phyloP scores from a whole-genome alignment of 2,329 filamentous ascomycete genomes.

The Curvularia eragrostidis region DNA sequence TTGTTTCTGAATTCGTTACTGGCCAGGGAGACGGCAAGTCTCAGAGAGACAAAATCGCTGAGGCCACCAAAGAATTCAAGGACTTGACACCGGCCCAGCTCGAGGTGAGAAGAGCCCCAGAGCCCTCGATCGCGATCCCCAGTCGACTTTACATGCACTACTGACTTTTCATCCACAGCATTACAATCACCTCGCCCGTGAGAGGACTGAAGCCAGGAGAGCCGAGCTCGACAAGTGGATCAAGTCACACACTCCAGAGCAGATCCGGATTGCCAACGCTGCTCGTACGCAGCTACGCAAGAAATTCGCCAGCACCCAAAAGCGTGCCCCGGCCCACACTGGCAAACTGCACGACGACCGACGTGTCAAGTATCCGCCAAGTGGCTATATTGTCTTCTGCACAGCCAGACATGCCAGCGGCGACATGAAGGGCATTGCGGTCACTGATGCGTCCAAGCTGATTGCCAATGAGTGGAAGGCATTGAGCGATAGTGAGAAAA shows the following conservation, averaged over 20 bases:
- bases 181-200: conserved; percentile 59
- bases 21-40: neutral
- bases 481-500: conserved; percentile 55
- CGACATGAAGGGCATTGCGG: conserved; percentile 58
- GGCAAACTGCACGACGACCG: conserved; percentile 61
- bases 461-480: conserved; percentile 58
- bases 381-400: conserved; percentile 55
- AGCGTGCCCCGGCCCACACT: conserved; percentile 17
- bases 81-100: conserved; percentile 42
- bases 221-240: conserved; percentile 62
- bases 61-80: conserved; percentile 28
- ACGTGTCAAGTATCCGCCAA: conserved; percentile 52
- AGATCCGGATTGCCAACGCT: conserved; percentile 66
- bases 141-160: neutral
- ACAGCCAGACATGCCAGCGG: conserved; percentile 55
- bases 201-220: conserved; percentile 54
- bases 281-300: conserved; percentile 56
- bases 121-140: neutral
- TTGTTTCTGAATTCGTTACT: conserved; percentile 29
- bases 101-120: conserved; percentile 44
- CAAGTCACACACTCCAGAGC: conserved; percentile 59
- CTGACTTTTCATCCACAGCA: conserved; percentile 46
- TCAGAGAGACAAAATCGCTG: conserved; percentile 8
- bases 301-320: conserved; percentile 17
- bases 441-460: conserved; percentile 51